Conservation (phyloP, 441 rosid genomes). For the Gossypium davidsonii region DNA sequence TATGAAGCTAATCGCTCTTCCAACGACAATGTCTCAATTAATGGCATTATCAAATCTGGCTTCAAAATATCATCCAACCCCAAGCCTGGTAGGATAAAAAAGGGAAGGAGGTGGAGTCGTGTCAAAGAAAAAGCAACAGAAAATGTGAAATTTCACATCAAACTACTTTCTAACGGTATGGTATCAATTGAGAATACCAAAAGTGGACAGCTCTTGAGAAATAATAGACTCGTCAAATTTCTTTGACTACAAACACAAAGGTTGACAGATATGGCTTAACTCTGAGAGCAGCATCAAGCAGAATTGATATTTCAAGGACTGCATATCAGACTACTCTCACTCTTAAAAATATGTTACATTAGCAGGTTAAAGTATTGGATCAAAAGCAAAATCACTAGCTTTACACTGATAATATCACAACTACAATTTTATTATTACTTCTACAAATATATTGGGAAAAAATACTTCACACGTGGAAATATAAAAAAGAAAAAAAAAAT, state of each 20-base stretch:
- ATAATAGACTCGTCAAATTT: background rate
- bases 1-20: constrained; percentile 58
- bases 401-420: background rate
- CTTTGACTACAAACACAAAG: background rate
- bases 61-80: constrained; percentile 78
- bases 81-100: constrained; percentile 40
- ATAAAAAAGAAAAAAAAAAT: background rate
- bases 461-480: background rate
- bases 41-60: constrained; percentile 87
- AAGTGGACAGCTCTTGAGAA: background rate
- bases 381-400: background rate
- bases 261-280: background rate
- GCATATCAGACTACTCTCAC: background rate
- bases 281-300: background rate
- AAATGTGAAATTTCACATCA: background rate
- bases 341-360: background rate
- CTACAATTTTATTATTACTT: background rate
- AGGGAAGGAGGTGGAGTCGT: background rate
- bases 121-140: background rate
- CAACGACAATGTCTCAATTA: constrained; percentile 59
- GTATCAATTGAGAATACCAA: background rate
- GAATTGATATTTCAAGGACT: background rate
- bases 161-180: background rate
- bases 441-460: background rate
- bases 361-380: background rate